phyloP scores from a whole-genome alignment of 352 stramenopile species.

The Halophytophthora polymorphica region DNA sequence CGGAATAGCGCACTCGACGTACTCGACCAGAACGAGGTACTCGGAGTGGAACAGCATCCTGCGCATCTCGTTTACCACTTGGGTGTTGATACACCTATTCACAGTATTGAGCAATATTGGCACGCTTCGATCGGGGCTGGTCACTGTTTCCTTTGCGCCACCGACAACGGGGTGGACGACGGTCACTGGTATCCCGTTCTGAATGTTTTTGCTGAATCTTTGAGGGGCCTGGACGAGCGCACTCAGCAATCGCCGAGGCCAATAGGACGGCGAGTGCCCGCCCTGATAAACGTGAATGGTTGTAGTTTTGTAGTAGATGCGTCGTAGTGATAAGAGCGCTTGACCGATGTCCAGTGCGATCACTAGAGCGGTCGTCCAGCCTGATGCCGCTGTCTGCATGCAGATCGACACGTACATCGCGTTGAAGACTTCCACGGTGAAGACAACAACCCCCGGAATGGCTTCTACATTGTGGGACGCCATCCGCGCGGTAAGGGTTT shows the following conservation, averaged over 20 bases:
- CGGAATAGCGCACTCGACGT: slow-evolving; percentile 28
- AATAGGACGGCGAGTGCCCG: background rate
- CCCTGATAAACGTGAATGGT: background rate
- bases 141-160: too few relatives aligned
- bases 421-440: slow-evolving; percentile 28
- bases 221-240: too few relatives aligned
- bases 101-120: too few relatives aligned
- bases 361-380: slow-evolving; percentile 13
- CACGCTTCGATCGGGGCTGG: too few relatives aligned
- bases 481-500: slow-evolving; percentile 16
- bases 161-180: too few relatives aligned
- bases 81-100: too few relatives aligned
- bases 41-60: slow-evolving; percentile 27
- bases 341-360: slow-evolving; percentile 12
- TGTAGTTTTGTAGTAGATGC: slow-evolving; percentile 8
- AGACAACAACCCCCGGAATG: slow-evolving; percentile 15
- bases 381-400: slow-evolving; percentile 26
- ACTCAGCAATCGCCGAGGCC: too few relatives aligned
- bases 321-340: slow-evolving; percentile 10
- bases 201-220: too few relatives aligned
- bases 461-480: slow-evolving; percentile 20
- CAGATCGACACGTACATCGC: slow-evolving; percentile 30
- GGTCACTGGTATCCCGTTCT: too few relatives aligned
- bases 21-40: slow-evolving; percentile 23
- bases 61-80: slow-evolving; percentile 13